Evolutionary conservation across 2,329 filamentous ascomycete genomes (phyloP).

Genomic region (Aspergillus luchuensis): DNA sequence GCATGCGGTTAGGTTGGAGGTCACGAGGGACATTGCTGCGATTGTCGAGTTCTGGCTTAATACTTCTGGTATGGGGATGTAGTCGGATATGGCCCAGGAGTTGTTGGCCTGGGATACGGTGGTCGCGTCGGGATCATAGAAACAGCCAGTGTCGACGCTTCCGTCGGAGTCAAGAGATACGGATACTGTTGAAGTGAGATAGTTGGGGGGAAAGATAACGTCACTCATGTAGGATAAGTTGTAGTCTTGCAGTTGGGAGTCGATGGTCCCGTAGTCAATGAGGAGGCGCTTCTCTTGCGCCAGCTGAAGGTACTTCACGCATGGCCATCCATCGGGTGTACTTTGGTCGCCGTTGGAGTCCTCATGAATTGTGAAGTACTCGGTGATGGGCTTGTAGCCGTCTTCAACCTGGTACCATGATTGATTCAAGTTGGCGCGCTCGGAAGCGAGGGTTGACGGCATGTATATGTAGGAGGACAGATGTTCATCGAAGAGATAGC

Average conservation of each 20-base stretch:
- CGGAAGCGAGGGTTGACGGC: constrained; percentile 50
- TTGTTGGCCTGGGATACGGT: constrained; percentile 51
- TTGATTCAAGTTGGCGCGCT: constrained; percentile 59
- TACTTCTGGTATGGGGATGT: constrained; percentile 31
- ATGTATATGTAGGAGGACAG: constrained; percentile 58
- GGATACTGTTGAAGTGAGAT: constrained; percentile 44
- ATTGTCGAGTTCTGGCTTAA: constrained; percentile 27
- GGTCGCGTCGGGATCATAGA: constrained; percentile 49
- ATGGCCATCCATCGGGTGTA: constrained; percentile 65
- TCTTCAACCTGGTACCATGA: constrained; percentile 57
- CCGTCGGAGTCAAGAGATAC: constrained; percentile 43
- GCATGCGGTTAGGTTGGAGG: constrained; percentile 53
- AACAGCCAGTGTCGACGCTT: constrained; percentile 55
- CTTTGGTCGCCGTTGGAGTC: constrained; percentile 40
- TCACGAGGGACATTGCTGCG: constrained; percentile 37
- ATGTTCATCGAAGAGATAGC: constrained; percentile 50
- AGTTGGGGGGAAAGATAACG: constrained; percentile 54
- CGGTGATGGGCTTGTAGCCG: constrained; percentile 49
- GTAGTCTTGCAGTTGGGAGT: constrained; percentile 60
- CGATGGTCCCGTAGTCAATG: constrained; percentile 58
- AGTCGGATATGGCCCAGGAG: constrained; percentile 53
- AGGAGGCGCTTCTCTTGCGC: constrained; percentile 56
- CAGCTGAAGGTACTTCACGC: constrained; percentile 60
- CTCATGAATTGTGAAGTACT: constrained; percentile 55
- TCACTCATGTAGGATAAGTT: constrained; percentile 54